Evolutionary conservation across 805 yeast genomes (phyloP).

Genomic region (Danielia reshetovae): DNA sequence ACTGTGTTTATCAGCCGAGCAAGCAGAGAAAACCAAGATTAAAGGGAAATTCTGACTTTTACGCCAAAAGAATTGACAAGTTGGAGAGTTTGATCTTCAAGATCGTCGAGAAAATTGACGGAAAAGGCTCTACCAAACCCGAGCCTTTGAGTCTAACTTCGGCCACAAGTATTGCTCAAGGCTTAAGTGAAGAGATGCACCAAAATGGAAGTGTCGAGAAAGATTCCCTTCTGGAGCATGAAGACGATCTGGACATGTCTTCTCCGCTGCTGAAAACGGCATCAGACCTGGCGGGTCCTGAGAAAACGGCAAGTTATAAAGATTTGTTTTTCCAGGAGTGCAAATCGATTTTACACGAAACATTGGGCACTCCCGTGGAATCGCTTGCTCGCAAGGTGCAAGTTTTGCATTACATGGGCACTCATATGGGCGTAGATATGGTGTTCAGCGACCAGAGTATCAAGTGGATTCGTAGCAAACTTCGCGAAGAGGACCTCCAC

Average conservation of each 20-base stretch:
- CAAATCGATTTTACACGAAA: conserved; percentile 7
- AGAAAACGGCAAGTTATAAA: background rate
- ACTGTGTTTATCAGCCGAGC: conserved; percentile 12
- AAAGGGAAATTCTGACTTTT: background rate
- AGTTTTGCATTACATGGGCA: conserved; percentile 10
- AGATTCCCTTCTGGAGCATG: no score
- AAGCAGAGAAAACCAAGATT: conserved; percentile 4
- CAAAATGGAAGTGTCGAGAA: no score
- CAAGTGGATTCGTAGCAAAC: conserved; percentile 6
- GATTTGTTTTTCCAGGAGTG: conserved; percentile 8
- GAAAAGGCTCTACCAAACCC: no score
- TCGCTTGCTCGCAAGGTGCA: background rate
- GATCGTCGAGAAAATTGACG: conserved; percentile 3
- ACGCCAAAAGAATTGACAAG: conserved; percentile 2
- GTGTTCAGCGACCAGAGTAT: conserved; percentile 10
- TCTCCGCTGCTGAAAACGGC: background rate
- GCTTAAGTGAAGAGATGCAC: no score
- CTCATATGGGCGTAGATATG: conserved; percentile 11
- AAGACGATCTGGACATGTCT: background rate
- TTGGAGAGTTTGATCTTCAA: conserved; percentile 4
- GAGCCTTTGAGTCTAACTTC: no score
- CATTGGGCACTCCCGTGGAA: background rate
- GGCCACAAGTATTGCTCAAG: no score
- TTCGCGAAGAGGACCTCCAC: conserved; percentile 7
- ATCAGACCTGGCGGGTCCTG: background rate